Base-by-base conservation (phyloP, 140 eudicot genomes). In the Bidens hawaiensis region DNA sequence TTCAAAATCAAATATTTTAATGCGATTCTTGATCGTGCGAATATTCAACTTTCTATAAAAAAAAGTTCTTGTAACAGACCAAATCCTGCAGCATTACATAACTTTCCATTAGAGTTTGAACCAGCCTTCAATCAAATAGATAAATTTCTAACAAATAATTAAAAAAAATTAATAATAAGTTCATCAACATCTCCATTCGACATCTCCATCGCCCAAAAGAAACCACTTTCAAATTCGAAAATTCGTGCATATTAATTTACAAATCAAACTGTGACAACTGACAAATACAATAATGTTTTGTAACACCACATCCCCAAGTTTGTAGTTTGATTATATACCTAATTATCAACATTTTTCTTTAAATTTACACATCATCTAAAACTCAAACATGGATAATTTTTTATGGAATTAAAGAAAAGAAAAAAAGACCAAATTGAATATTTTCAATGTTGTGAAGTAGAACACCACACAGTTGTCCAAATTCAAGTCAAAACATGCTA, bases 401-500 rank as follows among this genome's bases (percentile, higher is more conserved):
- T n/a, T n/a, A 48, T 14, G 24, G 34, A 64, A 15, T 31, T 31
- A 5, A 31, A 31, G 38, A 31, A 31, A 5, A n/a, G n/a, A n/a
- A n/a, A n/a, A n/a, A n/a, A 10, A 31, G 8, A 31, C 38, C 38
- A 31, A 31, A 5, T 31, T 31, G 38, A 31, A 31, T 31, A 31
- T 31, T 5, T 31, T 31, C 38, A 31, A 31, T 10, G 9, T 31
- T 31, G 38, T 31, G 38, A 31, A 7, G 12, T 36, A 36, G 11
- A 36, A 0, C 43, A 36, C 43, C 12, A 11, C 13, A 36, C 43
- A 36, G 46, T 56, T 65, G 67, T 25, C 62, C 18, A 30, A n/a
- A 46, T 23, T 64, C 22, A 64, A 73, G 72, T 64, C 72, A 56
- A 65, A 23, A 3, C 24, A 17, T 55, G 41, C 42, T 61, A 38